Evolutionary conservation across 164 flowering plant species (phyloP).

Genomic region (Vitis cinerea): DNA sequence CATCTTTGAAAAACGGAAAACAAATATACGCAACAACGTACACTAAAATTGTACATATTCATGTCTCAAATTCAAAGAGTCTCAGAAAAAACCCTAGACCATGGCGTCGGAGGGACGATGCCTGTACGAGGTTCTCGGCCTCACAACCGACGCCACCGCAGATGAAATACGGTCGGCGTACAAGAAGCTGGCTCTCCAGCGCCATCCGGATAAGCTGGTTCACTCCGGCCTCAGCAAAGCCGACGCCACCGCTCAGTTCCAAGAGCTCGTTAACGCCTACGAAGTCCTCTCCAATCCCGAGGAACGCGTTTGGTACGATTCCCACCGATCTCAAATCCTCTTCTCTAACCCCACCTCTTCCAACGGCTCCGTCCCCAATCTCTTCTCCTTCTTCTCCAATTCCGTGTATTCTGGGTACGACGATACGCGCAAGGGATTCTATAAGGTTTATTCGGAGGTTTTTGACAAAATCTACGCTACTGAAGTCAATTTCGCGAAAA

Average conservation of each 20-base stretch:
- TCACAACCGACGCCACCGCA: conserved; percentile 48
- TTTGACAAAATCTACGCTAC: conserved; percentile 53
- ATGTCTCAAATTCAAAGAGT: too few relatives aligned
- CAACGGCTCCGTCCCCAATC: conserved; percentile 27
- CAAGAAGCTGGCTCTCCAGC: conserved; percentile 75
- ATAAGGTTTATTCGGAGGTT: conserved; percentile 66
- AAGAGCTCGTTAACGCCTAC: conserved; percentile 88
- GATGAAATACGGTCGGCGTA: conserved; percentile 91
- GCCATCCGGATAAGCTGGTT: conserved; percentile 93
- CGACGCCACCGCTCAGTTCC: conserved; percentile 83
- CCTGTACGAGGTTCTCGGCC: conserved; percentile 80
- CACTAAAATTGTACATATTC: too few relatives aligned
- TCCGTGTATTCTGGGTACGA: conserved; percentile 67
- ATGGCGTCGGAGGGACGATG: conserved; percentile 61
- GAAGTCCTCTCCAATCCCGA: conserved; percentile 87
- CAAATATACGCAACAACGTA: too few relatives aligned
- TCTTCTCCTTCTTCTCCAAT: conserved; percentile 63
- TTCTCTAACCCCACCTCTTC: conserved; percentile 43
- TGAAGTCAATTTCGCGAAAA: conserved; percentile 60
- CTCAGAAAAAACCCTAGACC: too few relatives aligned
- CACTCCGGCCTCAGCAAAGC: conserved; percentile 59
- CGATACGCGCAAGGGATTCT: conserved; percentile 66
- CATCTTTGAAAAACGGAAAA: too few relatives aligned
- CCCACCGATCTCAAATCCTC: conserved; percentile 92
- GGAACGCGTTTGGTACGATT: conserved; percentile 94